A percentile compares a stretch with the other conserved stretches of the same genome.
These are phyloP conservation scores for Aspergillus avenaceus DNA, from an alignment of 495 filamentous ascomycete genomes.

Conservation along the genomic window DNA sequence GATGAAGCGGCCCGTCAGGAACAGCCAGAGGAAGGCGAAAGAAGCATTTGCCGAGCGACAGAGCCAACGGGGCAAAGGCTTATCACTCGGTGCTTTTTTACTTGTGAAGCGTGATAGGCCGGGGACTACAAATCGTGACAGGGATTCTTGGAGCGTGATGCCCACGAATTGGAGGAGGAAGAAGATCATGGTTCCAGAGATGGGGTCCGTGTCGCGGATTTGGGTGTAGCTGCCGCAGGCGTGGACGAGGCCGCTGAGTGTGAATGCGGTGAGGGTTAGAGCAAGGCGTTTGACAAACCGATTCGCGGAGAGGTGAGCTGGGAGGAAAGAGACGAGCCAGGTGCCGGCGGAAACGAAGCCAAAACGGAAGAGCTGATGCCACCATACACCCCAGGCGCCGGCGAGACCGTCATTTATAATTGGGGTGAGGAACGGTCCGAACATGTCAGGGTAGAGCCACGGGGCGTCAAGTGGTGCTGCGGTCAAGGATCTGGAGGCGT, in stretches of 20 bases:
- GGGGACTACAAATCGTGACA: conserved; percentile 20
- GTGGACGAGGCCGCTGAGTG: conserved; percentile 57
- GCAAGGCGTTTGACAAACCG: conserved; percentile 17
- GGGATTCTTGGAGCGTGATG: conserved; percentile 44
- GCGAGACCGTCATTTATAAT: conserved; percentile 64
- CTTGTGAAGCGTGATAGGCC: conserved; percentile 12
- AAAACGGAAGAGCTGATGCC: conserved; percentile 83
- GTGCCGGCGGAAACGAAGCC: conserved; percentile 58
- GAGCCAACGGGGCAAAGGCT: conserved; percentile 28
- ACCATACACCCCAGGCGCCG: conserved; percentile 80
- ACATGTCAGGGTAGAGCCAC: conserved; percentile 63
- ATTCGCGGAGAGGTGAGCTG: conserved; percentile 11
- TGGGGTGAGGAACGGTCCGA: conserved; percentile 50
- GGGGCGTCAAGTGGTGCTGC: conserved; percentile 48
- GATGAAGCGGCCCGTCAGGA: conserved; percentile 47
- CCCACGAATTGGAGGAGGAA: conserved; percentile 57
- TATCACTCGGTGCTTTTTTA: conserved; percentile 2
- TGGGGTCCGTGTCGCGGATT: conserved; percentile 38
- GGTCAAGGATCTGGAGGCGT: conserved; percentile 27
- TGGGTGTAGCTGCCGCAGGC: conserved; percentile 53
- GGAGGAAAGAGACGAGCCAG: conserved; percentile 43
- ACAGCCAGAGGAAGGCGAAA: conserved; percentile 55
- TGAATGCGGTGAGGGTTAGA: conserved; percentile 49
- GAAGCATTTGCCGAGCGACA: conserved; percentile 47
- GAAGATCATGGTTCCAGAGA: conserved; percentile 43